Evolutionary conservation across 2,329 filamentous ascomycete species (phyloP).

Genomic region (Monilinia fructigena): DNA sequence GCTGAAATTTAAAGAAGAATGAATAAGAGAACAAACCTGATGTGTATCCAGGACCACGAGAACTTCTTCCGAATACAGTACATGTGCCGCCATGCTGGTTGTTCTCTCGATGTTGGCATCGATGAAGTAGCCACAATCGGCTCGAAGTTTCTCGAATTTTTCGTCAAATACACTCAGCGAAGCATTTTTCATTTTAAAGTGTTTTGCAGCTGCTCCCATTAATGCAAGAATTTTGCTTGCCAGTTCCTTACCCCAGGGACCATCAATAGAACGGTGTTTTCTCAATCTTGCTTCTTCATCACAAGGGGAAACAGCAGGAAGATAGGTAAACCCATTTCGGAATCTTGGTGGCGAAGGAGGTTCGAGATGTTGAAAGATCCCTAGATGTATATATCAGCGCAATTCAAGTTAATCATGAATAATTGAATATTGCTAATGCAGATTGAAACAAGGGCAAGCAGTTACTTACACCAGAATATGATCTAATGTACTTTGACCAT

Average conservation of each 20-base stretch:
- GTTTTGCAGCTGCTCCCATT: conserved; percentile 34
- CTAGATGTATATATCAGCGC: conserved; percentile 29
- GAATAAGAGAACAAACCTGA: conserved; percentile 33
- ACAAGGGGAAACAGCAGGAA: conserved; percentile 37
- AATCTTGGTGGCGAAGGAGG: conserved; percentile 39
- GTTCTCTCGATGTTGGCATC: conserved; percentile 35
- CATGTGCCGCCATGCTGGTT: conserved; percentile 42
- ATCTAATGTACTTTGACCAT: conserved; percentile 27
- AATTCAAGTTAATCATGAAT: neutral
- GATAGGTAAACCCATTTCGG: conserved; percentile 33
- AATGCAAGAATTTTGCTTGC: conserved; percentile 30
- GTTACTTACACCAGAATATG: conserved; percentile 27
- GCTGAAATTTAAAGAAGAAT: neutral
- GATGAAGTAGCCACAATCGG: conserved; percentile 36
- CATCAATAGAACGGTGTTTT: conserved; percentile 32
- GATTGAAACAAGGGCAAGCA: neutral
- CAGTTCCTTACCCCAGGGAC: conserved; percentile 31
- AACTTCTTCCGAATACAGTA: conserved; percentile 39
- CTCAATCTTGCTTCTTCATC: conserved; percentile 35
- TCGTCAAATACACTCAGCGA: conserved; percentile 42
- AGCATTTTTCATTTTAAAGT: conserved; percentile 36
- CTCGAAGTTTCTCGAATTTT: conserved; percentile 39
- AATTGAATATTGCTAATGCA: neutral
- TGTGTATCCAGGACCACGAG: conserved; percentile 41
- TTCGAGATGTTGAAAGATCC: conserved; percentile 40